phyloP scores from a whole-genome alignment of 768 basidiomycete species.

The Mycena crocata region DNA sequence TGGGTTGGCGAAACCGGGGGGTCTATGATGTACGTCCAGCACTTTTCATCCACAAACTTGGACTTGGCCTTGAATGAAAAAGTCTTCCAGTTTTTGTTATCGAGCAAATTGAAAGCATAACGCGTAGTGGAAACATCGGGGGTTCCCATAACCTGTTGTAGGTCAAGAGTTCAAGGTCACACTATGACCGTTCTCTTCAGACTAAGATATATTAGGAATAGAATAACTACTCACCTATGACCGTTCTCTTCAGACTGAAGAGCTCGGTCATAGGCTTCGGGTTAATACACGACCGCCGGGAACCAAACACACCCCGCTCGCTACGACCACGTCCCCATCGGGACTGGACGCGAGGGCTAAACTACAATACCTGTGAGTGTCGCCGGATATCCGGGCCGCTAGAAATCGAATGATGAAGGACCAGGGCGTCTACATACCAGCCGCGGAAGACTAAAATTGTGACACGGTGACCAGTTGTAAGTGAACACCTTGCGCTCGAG shows the following conservation, averaged over 20 bases:
- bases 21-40: background rate
- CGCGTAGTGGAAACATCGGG: background rate
- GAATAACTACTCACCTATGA: too few species aligned
- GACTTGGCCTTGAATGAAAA: background rate
- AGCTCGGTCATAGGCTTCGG: background rate
- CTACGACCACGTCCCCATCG: background rate
- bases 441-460: too few species aligned
- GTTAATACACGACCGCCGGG: background rate
- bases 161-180: conserved; percentile 7
- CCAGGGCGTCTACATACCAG: too few species aligned
- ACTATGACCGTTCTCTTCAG: conserved; percentile 8
- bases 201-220: too few species aligned
- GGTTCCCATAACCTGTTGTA: conserved; percentile 9
- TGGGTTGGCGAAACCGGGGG: background rate
- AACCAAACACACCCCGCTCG: background rate
- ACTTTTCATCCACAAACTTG: conserved; percentile 8
- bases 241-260: too few species aligned
- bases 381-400: too few species aligned
- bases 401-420: too few species aligned
- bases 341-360: background rate
- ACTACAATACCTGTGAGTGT: background rate
- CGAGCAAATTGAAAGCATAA: background rate
- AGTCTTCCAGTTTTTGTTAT: background rate
- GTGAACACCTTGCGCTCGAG: too few species aligned
- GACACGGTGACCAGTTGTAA: too few species aligned